Conservation (phyloP, 1,284 basidiomycete genomes). For the Rugosomyces carneus region DNA sequence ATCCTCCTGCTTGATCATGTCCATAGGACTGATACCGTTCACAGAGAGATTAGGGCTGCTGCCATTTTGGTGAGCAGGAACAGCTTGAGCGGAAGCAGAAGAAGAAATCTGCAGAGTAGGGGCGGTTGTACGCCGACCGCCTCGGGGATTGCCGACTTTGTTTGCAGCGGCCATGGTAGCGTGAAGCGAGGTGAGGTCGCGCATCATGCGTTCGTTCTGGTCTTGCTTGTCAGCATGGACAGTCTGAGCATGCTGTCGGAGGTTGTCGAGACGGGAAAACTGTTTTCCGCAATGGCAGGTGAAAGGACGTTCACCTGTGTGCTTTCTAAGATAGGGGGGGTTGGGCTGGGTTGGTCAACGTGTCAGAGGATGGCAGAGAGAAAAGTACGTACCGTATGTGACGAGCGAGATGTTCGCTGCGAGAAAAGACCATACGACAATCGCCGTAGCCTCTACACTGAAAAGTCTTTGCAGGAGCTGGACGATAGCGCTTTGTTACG, state of each 20-base stretch:
- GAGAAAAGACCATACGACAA: slow-evolving; percentile 93
- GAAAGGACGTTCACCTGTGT: slow-evolving; percentile 95
- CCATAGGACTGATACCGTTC: slow-evolving; percentile 4
- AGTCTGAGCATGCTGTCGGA: slow-evolving; percentile 93
- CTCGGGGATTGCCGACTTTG: slow-evolving; percentile 44
- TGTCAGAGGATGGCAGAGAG: slow-evolving; percentile 17
- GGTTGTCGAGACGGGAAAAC: slow-evolving; percentile 94
- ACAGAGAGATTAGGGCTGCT: slow-evolving; percentile 11
- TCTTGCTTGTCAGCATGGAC: slow-evolving; percentile 89
- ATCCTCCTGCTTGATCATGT: slow-evolving; percentile 16
- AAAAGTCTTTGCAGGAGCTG: slow-evolving; percentile 85
- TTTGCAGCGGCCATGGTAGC: slow-evolving; percentile 74
- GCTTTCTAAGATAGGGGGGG: slow-evolving; percentile 60
- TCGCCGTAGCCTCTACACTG: slow-evolving; percentile 93
- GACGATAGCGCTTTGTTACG: slow-evolving; percentile 65
- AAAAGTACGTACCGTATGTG: slow-evolving; percentile 80
- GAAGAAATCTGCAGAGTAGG: slow-evolving; percentile 16
- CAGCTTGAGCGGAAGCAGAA: background rate
- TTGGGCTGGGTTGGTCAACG: background rate
- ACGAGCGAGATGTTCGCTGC: slow-evolving; percentile 91
- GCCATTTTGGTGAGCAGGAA: background rate
- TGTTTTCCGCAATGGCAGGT: slow-evolving; percentile 93
- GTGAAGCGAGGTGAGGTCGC: slow-evolving; percentile 81
- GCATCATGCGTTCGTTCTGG: slow-evolving; percentile 89
- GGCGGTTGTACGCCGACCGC: slow-evolving; percentile 28